phyloP scores from a whole-genome alignment of 305 asterid species.

The Euphrasia arctica region DNA sequence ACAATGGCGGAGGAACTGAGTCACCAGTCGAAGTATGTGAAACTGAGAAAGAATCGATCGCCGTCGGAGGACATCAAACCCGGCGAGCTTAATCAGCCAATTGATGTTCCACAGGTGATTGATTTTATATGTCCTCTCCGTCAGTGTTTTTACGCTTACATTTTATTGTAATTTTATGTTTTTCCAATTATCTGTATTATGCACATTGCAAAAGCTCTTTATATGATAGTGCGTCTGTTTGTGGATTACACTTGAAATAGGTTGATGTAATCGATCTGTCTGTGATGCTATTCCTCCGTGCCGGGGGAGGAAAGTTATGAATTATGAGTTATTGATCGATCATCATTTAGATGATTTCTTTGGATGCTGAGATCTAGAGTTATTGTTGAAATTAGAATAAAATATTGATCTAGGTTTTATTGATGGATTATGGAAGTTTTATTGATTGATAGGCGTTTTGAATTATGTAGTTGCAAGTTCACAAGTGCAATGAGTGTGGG shows the following conservation, averaged over 20 bases:
- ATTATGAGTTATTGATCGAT: background rate
- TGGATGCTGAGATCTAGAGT: too few relatives aligned
- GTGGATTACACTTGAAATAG: background rate
- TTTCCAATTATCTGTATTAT: too few relatives aligned
- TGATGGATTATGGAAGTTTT: too few relatives aligned
- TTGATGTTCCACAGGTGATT: conserved; percentile 86
- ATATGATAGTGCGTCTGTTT: background rate
- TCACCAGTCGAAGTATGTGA: conserved; percentile 76
- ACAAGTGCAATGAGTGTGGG: conserved; percentile 88
- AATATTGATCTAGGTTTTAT: too few relatives aligned
- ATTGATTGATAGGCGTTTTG: too few relatives aligned
- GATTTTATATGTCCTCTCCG: background rate
- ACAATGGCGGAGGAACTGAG: conserved; percentile 74
- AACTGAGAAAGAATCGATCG: conserved; percentile 74
- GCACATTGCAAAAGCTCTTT: background rate
- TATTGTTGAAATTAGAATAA: too few relatives aligned
- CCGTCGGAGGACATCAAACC: conserved; percentile 82
- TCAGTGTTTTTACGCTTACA: background rate
- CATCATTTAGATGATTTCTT: background rate
- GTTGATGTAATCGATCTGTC: background rate
- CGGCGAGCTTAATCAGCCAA: conserved; percentile 96
- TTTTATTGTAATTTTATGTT: background rate
- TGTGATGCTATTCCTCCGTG: background rate
- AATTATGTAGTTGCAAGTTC: conserved; percentile 61
- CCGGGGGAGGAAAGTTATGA: background rate